Evolutionary conservation across 1,139 yeast species (phyloP), one percentile per base, ranked within the genome.

Genomic region (Candida sanyaensis): DNA sequence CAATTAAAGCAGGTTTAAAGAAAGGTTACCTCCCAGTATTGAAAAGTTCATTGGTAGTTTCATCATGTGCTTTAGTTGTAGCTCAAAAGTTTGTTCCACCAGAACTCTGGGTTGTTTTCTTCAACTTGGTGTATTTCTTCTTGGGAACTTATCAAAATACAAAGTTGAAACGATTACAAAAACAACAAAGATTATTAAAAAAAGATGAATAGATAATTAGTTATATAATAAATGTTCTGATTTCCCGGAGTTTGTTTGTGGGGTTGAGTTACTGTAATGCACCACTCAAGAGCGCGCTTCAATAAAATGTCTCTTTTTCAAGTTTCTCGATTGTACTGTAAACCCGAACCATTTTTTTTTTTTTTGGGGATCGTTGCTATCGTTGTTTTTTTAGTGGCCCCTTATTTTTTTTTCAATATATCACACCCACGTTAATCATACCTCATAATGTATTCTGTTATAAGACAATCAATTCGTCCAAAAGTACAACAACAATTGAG

Each of bases 91-190:
- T 78, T 60, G 63, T 90, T 30, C 78, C 81, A 13, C 90, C 90
- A 11, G 84, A 85, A 54, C 77, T 86, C 42, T 90, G 97, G 97
- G 90, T 88, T 7, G 89, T 89, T 2, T 88, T 88, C 68, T 88
- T 88, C 71, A 84, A 84, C 52, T 61, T 86, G 51, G 84, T 89
- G 38, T 88, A 84, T 58, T 89, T 89, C 60, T 63, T 86, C 36
- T 69, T 90, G 54, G 91, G 93, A 13, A 88, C 96, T 4, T 80
- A 81, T 57, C 93, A 89, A 65, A 90, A 90, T 65, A 80, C 86
- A 41, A 71, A 78, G 59, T 72, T 86, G 60, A 86, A 86, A 71
- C 61, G 68, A 57, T 70, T 68, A 48, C 71, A 66, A 39, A 64
- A 60, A 44, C 47, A 43, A 41, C 48, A 50, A 37, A 47, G 52